Conservation (phyloP, 176 grass and related monocot genomes). For the Ampelocalamus luodianensis region DNA sequence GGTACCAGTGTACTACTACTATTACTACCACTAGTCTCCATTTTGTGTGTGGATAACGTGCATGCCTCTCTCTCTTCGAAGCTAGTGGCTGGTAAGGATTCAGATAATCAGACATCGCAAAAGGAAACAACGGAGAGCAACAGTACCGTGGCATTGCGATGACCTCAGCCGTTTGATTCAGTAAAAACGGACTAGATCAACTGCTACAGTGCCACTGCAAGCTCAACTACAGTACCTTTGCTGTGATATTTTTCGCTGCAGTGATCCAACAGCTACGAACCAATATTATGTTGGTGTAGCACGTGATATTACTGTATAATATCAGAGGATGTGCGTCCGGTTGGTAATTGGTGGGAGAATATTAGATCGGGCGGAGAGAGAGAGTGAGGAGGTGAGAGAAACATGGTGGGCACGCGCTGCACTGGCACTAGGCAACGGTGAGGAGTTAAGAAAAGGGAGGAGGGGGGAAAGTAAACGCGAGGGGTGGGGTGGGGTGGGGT, state of each 20-base stretch:
- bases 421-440: conserved; percentile 17
- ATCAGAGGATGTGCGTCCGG: no score
- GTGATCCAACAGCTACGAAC: no score
- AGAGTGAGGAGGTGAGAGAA: neutral
- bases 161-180: no score
- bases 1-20: neutral
- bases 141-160: no score
- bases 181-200: no score
- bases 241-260: no score
- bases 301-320: no score
- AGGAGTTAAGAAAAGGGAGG: conserved; percentile 37
- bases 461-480: conserved; percentile 62
- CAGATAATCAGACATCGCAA: no score
- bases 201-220: no score
- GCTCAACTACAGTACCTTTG: no score
- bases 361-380: neutral
- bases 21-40: neutral
- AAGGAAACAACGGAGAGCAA: no score
- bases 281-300: no score
- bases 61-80: neutral
- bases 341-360: neutral
- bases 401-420: conserved; percentile 16
- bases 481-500: neutral
- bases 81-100: neutral
- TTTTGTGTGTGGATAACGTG: conserved; percentile 40